Percentiles rank a stretch among this genome's conserved stretches.
phyloP scores from a whole-genome alignment of 495 filamentous ascomycete species.

The Aspergillus diversus region DNA sequence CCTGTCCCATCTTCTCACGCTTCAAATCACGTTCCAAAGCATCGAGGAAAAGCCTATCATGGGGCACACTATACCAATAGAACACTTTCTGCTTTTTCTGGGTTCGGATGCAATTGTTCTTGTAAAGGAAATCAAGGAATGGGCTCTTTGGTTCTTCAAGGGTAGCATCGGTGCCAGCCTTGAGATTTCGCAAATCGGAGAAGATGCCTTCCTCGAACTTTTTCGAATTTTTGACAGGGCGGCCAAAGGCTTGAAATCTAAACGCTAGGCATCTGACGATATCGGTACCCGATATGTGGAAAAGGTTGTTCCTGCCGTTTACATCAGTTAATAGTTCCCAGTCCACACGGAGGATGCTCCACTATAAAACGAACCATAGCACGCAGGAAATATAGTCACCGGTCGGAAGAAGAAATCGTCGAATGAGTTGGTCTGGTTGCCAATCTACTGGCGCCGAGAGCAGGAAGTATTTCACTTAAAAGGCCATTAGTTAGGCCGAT shows the following conservation, averaged over 20 bases:
- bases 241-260: constrained; percentile 96
- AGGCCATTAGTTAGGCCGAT: constrained; percentile 21
- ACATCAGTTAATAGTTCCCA: constrained; percentile 19
- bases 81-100: constrained; percentile 99
- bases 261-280: constrained; percentile 98
- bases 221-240: constrained; percentile 98
- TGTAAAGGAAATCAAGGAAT: constrained; percentile 98
- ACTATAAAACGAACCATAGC: constrained; percentile 68
- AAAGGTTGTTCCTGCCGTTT: constrained; percentile 83
- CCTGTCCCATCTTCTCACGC: constrained; percentile 98
- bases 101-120: constrained; percentile 99
- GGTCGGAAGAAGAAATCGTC: constrained; percentile 91
- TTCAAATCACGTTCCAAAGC: constrained; percentile 96
- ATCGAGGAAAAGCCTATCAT: constrained; percentile 96
- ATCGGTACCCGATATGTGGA: constrained; percentile 98
- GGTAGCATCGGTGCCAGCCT: constrained; percentile 97
- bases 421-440: constrained; percentile 94
- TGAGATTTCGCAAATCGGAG: constrained; percentile 96
- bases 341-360: constrained; percentile 1
- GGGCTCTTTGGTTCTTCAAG: constrained; percentile 98
- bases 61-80: constrained; percentile 99
- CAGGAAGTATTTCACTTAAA: constrained; percentile 96
- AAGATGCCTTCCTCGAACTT: constrained; percentile 99
- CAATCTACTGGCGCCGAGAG: constrained; percentile 98
- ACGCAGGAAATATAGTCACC: constrained; percentile 99